Evolutionary conservation across 768 basidiomycete genomes (phyloP).

Genomic region (Boletus reticuloceps): DNA sequence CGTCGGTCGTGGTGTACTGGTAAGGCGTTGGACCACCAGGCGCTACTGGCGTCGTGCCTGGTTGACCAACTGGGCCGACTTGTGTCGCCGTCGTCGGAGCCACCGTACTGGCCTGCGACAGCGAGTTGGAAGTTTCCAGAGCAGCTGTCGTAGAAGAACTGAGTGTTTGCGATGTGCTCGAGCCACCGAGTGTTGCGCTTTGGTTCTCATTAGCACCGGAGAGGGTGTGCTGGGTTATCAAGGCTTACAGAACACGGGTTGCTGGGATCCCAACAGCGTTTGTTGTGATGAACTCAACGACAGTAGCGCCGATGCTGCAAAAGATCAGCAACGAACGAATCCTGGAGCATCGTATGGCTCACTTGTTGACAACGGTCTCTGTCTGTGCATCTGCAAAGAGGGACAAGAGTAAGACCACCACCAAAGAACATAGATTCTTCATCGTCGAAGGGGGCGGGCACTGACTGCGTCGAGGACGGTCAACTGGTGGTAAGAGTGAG

Average conservation of each 20-base stretch:
- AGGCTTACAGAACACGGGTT: slow-evolving; percentile 45
- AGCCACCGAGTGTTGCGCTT: slow-evolving; percentile 14
- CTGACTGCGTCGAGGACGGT: background rate
- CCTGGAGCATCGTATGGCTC: slow-evolving; percentile 19
- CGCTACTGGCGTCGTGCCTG: slow-evolving; percentile 35
- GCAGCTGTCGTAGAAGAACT: background rate
- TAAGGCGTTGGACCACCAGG: slow-evolving; percentile 50
- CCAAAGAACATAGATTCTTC: slow-evolving; percentile 11
- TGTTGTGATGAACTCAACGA: slow-evolving; percentile 48
- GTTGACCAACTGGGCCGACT: slow-evolving; percentile 50
- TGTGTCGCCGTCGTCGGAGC: slow-evolving; percentile 20
- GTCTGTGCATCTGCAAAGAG: slow-evolving; percentile 42
- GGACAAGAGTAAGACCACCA: slow-evolving; percentile 17
- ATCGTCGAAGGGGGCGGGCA: slow-evolving; percentile 13
- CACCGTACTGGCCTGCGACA: slow-evolving; percentile 12
- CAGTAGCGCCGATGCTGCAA: slow-evolving; percentile 46
- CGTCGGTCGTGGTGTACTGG: slow-evolving; percentile 46
- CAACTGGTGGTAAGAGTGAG: no score
- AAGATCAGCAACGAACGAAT: slow-evolving; percentile 12
- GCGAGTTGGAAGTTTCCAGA: slow-evolving; percentile 19
- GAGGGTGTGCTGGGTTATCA: background rate
- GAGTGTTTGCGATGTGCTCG: slow-evolving; percentile 4
- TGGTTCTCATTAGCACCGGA: slow-evolving; percentile 6
- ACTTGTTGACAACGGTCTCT: slow-evolving; percentile 47
- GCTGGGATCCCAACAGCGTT: slow-evolving; percentile 38